phyloP scores from a whole-genome alignment of 2,329 filamentous ascomycete genomes.

The Ascochyta fabae region DNA sequence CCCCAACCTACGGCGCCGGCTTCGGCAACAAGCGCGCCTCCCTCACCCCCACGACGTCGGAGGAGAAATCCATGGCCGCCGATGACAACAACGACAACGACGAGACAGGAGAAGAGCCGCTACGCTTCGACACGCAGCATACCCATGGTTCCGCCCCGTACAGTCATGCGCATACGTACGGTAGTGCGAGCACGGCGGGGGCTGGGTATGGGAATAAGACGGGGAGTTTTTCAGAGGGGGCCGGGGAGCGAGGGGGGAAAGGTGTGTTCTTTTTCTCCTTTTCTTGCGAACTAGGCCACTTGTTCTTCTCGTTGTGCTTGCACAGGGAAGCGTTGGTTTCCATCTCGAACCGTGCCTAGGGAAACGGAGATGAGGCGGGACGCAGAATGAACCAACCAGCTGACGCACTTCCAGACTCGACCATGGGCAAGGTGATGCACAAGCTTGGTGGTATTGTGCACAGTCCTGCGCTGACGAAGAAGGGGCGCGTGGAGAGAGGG shows the following conservation, averaged over 20 bases:
- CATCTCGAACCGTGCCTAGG: background rate
- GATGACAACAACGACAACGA: background rate
- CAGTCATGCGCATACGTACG: slow-evolving; percentile 31
- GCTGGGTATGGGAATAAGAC: slow-evolving; percentile 52
- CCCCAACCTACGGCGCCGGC: slow-evolving; percentile 12
- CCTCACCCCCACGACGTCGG: background rate
- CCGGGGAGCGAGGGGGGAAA: slow-evolving; percentile 1
- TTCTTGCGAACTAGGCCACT: too few species aligned
- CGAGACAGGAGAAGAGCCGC: background rate
- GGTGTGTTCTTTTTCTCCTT: slow-evolving; percentile 20
- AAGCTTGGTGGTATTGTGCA: slow-evolving; percentile 61
- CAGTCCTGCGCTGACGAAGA: slow-evolving; percentile 56
- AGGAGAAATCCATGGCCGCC: background rate
- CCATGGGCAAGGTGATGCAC: slow-evolving; percentile 64
- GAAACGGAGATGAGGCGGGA: background rate
- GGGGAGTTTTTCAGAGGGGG: slow-evolving; percentile 23
- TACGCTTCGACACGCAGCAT: background rate
- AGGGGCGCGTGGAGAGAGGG: slow-evolving; percentile 60
- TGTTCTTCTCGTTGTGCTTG: too few species aligned
- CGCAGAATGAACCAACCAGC: background rate
- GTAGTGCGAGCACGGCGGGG: slow-evolving; percentile 43
- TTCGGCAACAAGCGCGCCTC: slow-evolving; percentile 12
- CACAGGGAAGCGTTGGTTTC: background rate
- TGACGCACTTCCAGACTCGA: slow-evolving; percentile 50
- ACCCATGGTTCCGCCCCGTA: slow-evolving; percentile 33